Conservation (phyloP, 108 stramenopile species). For the Fragilariopsis cylindrus region DNA sequence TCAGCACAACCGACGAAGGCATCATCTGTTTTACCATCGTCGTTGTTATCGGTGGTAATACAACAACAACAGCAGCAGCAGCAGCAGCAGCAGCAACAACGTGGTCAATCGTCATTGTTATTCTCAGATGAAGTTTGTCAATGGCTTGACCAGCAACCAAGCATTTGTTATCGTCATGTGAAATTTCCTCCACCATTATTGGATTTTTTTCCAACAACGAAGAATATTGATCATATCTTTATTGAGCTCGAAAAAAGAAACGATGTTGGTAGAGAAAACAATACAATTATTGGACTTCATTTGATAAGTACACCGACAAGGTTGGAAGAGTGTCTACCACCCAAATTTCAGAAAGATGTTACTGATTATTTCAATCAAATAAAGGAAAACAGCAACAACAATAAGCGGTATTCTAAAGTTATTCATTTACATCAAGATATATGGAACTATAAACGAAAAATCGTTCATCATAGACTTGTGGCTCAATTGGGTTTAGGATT, state of each 20-base stretch:
- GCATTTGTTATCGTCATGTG: not conserved
- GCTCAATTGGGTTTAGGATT: conserved; percentile 32
- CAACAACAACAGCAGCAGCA: not conserved
- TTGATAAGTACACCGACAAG: conserved; percentile 3
- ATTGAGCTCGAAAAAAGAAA: conserved; percentile 1
- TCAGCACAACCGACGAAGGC: not conserved
- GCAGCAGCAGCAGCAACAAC: not conserved
- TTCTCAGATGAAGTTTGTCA: conserved; percentile 1
- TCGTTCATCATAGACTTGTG: conserved; percentile 56
- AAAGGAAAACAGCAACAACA: not conserved
- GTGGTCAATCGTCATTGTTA: not conserved
- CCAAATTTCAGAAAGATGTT: conserved; percentile 8
- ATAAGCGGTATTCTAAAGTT: conserved; percentile 17
- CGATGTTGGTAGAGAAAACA: not conserved
- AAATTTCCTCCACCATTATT: not conserved
- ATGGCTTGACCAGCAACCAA: not conserved
- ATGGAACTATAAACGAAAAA: conserved; percentile 48
- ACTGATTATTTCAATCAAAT: conserved; percentile 16
- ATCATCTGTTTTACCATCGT: not conserved
- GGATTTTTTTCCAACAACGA: conserved; percentile 1
- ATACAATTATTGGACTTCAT: not conserved
- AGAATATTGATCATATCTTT: not conserved
- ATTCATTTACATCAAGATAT: conserved; percentile 78
- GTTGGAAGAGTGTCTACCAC: conserved; percentile 13
- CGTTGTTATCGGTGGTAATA: not conserved